Evolutionary conservation across 495 filamentous ascomycete genomes (phyloP), one percentile per base, ranked within the genome.

Genomic region (Trichocladium antarcticum): DNA sequence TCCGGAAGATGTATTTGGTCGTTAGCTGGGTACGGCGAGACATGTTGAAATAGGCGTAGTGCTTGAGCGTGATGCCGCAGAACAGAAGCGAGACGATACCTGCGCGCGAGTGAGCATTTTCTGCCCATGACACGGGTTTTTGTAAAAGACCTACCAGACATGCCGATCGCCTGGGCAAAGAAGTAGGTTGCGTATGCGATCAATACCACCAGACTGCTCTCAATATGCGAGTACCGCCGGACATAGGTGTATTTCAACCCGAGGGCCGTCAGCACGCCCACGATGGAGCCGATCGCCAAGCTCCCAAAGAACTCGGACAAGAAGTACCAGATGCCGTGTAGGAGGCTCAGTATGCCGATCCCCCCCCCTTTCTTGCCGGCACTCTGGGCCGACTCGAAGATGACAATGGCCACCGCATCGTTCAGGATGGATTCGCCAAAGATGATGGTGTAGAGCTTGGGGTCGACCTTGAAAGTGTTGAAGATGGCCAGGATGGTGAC

Each of bases 31-130:
- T 95, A 37, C 92, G 83, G 37, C 92, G 83, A 24, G 92, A 98
- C 92, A 98, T 98, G 70, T 98, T 98, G 72, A 95, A 96, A 71
- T 98, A 98, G 36, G 92, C 92, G 59, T 98, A 97, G 64, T 98
- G 92, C 64, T 98, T 98, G 29, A 98, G 74, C 7, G 92, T 95
- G 51, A 98, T 98, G 27, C 92, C 92, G 65, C 93, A 97, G 71
- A 98, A 97, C 10, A 98, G 72, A 47, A 98, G 76, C 15, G 92
- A 92, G 45, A 98, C 92, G 57, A 98, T 98, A 49, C 92, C 90
- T 97, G 56, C 39, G 15, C n/a, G 45, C 41, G 20, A 6, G 42
- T 58, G 15, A 57, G 47, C 16, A 36, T 31, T 16, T 68, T 45
- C 60, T 56, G 16, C 43, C 11, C 11, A 16, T 27, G 15, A 4